Percentiles rank a stretch among this genome's conserved stretches.
phyloP scores from a whole-genome alignment of 176 grass and related monocot species.

The Thalia dealbata region DNA sequence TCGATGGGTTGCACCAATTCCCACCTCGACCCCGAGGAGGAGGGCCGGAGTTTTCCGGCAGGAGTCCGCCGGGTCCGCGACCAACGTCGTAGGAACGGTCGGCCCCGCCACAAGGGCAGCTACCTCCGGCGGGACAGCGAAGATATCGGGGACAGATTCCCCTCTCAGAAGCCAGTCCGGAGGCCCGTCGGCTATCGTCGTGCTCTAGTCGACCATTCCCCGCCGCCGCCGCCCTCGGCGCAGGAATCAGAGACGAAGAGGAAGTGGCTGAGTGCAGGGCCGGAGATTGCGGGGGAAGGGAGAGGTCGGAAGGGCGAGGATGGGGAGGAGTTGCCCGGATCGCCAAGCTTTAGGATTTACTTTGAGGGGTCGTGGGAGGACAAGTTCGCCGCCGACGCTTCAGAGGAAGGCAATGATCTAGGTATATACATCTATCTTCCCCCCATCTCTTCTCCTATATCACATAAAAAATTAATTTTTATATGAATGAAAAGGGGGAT shows the following conservation, averaged over 20 bases:
- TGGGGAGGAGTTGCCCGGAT: not conserved
- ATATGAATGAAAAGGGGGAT: too few species aligned
- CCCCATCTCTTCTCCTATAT: not conserved
- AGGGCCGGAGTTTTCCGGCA: not conserved
- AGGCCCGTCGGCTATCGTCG: not conserved
- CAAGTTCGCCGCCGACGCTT: not conserved
- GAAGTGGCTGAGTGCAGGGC: not conserved
- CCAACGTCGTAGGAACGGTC: not conserved
- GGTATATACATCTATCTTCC: not conserved
- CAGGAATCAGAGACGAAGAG: not conserved
- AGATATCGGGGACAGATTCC: not conserved
- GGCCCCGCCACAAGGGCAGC: not conserved
- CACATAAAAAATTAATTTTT: too few species aligned
- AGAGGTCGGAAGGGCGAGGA: not conserved
- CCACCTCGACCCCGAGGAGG: not conserved
- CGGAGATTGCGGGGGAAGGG: not conserved
- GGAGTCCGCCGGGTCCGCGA: not conserved
- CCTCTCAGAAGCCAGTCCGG: not conserved
- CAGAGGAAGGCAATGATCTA: not conserved
- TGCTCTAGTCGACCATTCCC: not conserved
- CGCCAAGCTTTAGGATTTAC: slow-evolving; percentile 2
- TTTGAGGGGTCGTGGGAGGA: not conserved
- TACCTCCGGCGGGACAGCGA: not conserved
- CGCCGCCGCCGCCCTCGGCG: not conserved
- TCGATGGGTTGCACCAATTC: not conserved